Conservation (phyloP, 768 basidiomycete genomes). For the Tylopilus sp. region DNA sequence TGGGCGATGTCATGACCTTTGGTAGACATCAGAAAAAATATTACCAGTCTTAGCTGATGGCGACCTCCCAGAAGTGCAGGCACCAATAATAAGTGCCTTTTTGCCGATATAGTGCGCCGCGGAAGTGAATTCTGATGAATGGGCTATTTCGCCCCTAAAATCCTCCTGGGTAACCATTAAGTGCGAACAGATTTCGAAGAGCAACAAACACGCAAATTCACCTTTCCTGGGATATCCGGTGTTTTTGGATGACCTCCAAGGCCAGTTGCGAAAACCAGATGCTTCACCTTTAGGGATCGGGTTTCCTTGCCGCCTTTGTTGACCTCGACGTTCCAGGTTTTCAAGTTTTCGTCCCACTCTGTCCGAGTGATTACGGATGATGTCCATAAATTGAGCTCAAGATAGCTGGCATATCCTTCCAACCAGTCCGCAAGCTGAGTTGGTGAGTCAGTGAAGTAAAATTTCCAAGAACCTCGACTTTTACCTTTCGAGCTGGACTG, state of each 20-base stretch:
- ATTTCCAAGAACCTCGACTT: too few species aligned
- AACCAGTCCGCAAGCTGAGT: too few species aligned
- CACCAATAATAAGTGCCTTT: conserved; percentile 65
- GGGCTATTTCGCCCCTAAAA: conserved; percentile 53
- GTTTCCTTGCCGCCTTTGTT: conserved; percentile 30
- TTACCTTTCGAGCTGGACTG: too few species aligned
- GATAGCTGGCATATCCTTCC: too few species aligned
- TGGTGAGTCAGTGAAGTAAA: too few species aligned
- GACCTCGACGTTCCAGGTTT: conserved; percentile 43
- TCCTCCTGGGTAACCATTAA: conserved; percentile 28
- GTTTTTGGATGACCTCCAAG: conserved; percentile 42
- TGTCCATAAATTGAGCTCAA: too few species aligned
- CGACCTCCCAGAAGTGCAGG: conserved; percentile 54
- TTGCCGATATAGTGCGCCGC: conserved; percentile 53
- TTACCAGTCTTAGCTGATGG: background rate
- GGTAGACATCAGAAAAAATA: conserved; percentile 7
- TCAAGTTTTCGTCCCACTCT: conserved; percentile 12
- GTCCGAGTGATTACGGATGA: too few species aligned
- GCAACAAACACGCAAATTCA: conserved; percentile 6
- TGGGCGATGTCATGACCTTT: conserved; percentile 38
- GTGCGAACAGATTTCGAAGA: background rate
- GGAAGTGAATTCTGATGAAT: conserved; percentile 49
- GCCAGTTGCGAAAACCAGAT: conserved; percentile 58
- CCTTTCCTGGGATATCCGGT: conserved; percentile 44
- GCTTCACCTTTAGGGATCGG: conserved; percentile 40